These are phyloP conservation scores for Ambrosiella xylebori DNA, from an alignment of 2,329 filamentous ascomycete genomes.

Conservation along the genomic window DNA sequence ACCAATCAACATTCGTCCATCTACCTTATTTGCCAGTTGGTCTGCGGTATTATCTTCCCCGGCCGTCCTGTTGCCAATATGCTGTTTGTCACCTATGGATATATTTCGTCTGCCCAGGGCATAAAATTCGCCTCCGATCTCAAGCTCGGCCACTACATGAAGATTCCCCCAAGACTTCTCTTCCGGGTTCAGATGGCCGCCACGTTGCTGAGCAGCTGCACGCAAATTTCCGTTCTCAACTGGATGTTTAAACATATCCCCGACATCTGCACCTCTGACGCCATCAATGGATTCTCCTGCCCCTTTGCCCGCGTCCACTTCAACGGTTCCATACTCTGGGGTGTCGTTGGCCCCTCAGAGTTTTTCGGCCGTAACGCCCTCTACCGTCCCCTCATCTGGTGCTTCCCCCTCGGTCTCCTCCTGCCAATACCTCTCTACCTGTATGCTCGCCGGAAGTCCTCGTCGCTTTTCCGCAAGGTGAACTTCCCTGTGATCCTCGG, in stretches of 20 bases:
- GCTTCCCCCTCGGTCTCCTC: constrained; percentile 59
- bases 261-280: constrained; percentile 58
- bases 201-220: constrained; percentile 58
- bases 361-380: constrained; percentile 65
- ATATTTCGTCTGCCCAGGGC: constrained; percentile 75
- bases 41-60: constrained; percentile 67
- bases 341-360: constrained; percentile 63
- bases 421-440: constrained; percentile 61
- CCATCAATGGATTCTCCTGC: constrained; percentile 77
- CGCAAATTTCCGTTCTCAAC: constrained; percentile 70
- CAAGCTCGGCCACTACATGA: constrained; percentile 80
- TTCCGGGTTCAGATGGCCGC: constrained; percentile 65
- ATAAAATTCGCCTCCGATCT: constrained; percentile 79
- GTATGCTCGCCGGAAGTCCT: constrained; percentile 41
- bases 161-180: constrained; percentile 62
- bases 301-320: constrained; percentile 78
- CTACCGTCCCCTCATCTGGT: constrained; percentile 64
- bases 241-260: constrained; percentile 75
- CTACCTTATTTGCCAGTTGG: constrained; percentile 71
- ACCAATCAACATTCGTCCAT: constrained; percentile 80
- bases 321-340: constrained; percentile 80
- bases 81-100: constrained; percentile 85
- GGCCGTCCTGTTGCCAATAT: constrained; percentile 79
- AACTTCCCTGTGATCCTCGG: constrained; percentile 74
- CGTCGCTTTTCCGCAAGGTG: constrained; percentile 54